Evolutionary conservation across 805 yeast genomes (phyloP), one percentile per base, ranked within the genome.

Genomic region (Zygotorulaspora danielsina): DNA sequence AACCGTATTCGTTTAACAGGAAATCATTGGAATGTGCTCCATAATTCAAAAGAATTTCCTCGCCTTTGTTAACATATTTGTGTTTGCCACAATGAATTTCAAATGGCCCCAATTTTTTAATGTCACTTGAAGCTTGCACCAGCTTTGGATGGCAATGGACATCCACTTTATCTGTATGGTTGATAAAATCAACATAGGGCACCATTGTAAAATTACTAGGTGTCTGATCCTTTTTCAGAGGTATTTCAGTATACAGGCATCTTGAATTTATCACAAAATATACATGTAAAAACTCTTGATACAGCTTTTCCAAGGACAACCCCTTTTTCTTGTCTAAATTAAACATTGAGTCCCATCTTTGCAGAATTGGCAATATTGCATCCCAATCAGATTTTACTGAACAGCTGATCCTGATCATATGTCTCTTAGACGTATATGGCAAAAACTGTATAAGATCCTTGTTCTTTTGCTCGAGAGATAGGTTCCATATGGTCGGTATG

Each of bases 191-290:
- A 17, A 89, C 88, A 46, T 69, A 81, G 0, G 98, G 98, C 0
- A 90, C 97, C 76, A 90, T 66, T 2, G 97, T 86, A 66, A 90
- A 80, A 57, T 84, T 82, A 49, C 82, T 86, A 8, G 39, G 34
- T 1, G 12, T 22, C 18, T 66, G 73, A 12, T 67, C 64, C 41
- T 72, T 71, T 24, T 73, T 71, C 33, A 73, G 69, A 1, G 84
- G 79, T 2, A 85, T 62, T 3, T 74, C 71, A 80, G 81, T 79
- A 58, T 87, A 89, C 5, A 90, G 67, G 59, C 97, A 90, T 64
- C 98, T 79, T 2, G 97, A 82, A 57, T 93, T 90, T 41, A 89
- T 84, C 53, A 90, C 80, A 52, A 84, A 70, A 95, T 96, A 90
- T 0, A 84, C 76, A 76, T 86, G 78, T 8, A 80, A 52, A 49